Percentiles rank a stretch among this genome's conserved stretches.
Evolutionary conservation across 2,329 filamentous ascomycete genomes (phyloP).

Genomic region (Tympanopsis confertula): DNA sequence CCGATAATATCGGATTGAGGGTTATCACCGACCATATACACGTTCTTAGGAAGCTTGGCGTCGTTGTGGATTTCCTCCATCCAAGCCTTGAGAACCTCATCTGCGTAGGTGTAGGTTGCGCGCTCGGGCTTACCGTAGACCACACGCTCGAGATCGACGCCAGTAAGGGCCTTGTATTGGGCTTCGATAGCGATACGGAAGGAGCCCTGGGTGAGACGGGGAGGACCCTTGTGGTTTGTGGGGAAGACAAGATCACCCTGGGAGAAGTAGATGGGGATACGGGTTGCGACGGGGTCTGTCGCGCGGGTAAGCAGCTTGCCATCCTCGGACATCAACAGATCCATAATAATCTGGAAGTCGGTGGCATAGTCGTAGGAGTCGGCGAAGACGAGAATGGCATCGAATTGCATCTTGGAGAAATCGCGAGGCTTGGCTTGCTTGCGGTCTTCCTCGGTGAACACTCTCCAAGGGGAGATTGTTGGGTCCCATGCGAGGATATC

Average conservation of each 20-base stretch:
- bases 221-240: slow-evolving; percentile 45
- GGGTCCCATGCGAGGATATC: slow-evolving; percentile 62
- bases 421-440: slow-evolving; percentile 57
- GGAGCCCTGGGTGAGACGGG: slow-evolving; percentile 63
- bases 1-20: slow-evolving; percentile 64
- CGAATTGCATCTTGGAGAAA: slow-evolving; percentile 61
- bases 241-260: slow-evolving; percentile 48
- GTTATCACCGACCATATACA: slow-evolving; percentile 72
- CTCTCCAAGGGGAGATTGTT: slow-evolving; percentile 56
- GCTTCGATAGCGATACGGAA: slow-evolving; percentile 66
- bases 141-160: slow-evolving; percentile 61
- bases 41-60: slow-evolving; percentile 54
- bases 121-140: slow-evolving; percentile 67
- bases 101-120: slow-evolving; percentile 70
- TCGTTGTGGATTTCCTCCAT: slow-evolving; percentile 68
- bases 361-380: slow-evolving; percentile 65
- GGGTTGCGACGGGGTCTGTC: slow-evolving; percentile 51
- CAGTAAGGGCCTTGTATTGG: slow-evolving; percentile 61
- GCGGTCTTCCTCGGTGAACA: slow-evolving; percentile 58
- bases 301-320: slow-evolving; percentile 54
- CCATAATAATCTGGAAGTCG: slow-evolving; percentile 67
- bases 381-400: slow-evolving; percentile 65
- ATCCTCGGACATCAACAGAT: slow-evolving; percentile 57
- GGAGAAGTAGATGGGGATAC: slow-evolving; percentile 66
- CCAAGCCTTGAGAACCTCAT: slow-evolving; percentile 62